These are phyloP conservation scores for Exserohilum turcica DNA, from an alignment of 2,329 filamentous ascomycete genomes.

Conservation along the genomic window DNA sequence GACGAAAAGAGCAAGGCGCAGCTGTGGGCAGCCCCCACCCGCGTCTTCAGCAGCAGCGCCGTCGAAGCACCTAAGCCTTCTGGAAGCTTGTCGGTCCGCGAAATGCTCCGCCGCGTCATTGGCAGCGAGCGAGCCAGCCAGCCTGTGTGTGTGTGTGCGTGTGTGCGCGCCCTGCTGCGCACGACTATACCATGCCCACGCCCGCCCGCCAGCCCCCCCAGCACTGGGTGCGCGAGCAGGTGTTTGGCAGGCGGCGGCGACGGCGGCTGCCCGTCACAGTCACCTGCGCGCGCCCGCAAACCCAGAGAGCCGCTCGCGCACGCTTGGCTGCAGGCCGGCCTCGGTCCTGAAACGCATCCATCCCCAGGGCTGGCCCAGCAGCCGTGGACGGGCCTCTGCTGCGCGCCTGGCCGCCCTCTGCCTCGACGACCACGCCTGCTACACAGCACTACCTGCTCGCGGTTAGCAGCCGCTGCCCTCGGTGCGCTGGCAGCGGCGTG, in stretches of 20 bases:
- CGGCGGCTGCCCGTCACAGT: too few species aligned
- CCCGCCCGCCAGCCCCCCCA: neutral
- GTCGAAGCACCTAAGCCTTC: slow-evolving; percentile 22
- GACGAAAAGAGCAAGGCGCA: slow-evolving; percentile 13
- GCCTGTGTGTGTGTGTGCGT: too few species aligned
- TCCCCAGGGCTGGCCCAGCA: slow-evolving; percentile 10
- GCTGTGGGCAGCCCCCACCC: slow-evolving; percentile 12
- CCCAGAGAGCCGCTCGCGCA: slow-evolving; percentile 20
- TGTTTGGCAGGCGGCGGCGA: neutral
- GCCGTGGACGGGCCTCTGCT: slow-evolving; percentile 1
- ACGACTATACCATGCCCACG: too few species aligned
- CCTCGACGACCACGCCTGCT: slow-evolving; percentile 1
- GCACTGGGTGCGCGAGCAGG: neutral
- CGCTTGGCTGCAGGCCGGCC: slow-evolving; percentile 22
- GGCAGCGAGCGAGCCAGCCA: too few species aligned
- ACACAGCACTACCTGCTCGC: neutral
- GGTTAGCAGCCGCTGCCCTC: slow-evolving; percentile 4
- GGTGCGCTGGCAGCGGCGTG: slow-evolving; percentile 8
- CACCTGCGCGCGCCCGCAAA: neutral
- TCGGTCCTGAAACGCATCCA: slow-evolving; percentile 21
- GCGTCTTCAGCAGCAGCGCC: slow-evolving; percentile 7
- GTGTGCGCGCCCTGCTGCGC: neutral
- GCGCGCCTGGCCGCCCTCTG: slow-evolving; percentile 8
- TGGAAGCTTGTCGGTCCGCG: slow-evolving; percentile 17
- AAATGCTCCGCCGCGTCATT: slow-evolving; percentile 14